phyloP scores from a whole-genome alignment of 2,329 filamentous ascomycete species.

The Madurella fahalii region DNA sequence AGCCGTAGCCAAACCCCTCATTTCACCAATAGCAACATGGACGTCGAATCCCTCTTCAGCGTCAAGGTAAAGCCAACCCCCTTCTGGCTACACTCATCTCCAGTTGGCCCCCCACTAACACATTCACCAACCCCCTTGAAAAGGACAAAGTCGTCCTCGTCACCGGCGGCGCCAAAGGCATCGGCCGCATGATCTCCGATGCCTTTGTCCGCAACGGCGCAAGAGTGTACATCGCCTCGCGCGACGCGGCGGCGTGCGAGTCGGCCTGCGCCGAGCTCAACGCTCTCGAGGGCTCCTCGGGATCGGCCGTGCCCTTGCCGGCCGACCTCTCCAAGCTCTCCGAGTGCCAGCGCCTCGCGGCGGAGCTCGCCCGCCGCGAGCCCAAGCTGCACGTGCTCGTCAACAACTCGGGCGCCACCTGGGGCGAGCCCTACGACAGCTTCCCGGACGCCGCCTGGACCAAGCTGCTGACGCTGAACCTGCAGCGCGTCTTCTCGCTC shows the following conservation, averaged over 20 bases:
- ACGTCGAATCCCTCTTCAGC: constrained; percentile 51
- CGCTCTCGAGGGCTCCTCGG: constrained; percentile 40
- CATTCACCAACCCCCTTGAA: background rate
- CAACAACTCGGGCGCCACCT: constrained; percentile 63
- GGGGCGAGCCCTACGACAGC: constrained; percentile 56
- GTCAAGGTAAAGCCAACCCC: constrained; percentile 47
- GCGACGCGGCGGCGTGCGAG: constrained; percentile 56
- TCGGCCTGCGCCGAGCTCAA: constrained; percentile 54
- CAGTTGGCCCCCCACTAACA: constrained; percentile 7
- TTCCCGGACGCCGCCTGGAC: constrained; percentile 58
- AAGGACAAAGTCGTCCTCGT: constrained; percentile 57
- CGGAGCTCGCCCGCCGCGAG: constrained; percentile 48
- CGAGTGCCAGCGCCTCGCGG: constrained; percentile 51
- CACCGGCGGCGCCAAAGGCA: constrained; percentile 57
- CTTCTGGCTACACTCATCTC: background rate
- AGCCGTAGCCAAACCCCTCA: background rate
- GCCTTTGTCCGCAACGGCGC: constrained; percentile 62
- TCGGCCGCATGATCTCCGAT: constrained; percentile 64
- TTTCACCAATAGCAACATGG: constrained; percentile 39
- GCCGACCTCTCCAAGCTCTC: constrained; percentile 61
- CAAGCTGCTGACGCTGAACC: constrained; percentile 59
- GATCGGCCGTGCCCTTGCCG: constrained; percentile 53
- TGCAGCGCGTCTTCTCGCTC: constrained; percentile 65
- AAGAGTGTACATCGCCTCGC: constrained; percentile 62
- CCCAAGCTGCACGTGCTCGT: constrained; percentile 56